Evolutionary conservation across 208 protist species (phyloP).

Genomic region (Entamoeba invadens): DNA sequence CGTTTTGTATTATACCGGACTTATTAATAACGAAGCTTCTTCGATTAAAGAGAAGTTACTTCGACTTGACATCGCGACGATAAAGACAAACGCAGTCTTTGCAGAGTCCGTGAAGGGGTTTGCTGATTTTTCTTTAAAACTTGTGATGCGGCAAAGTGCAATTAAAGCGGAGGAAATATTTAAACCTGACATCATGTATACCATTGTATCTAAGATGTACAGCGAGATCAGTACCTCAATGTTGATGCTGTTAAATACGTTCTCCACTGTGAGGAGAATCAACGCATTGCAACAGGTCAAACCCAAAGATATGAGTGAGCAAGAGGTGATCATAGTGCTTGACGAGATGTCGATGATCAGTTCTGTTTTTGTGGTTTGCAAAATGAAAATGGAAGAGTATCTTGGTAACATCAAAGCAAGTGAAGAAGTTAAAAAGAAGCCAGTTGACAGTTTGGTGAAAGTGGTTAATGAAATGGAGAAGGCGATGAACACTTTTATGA

Average conservation of each 20-base stretch:
- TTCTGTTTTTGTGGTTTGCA: not conserved
- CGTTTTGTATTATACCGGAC: not conserved
- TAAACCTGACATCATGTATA: not conserved
- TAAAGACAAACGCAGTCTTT: not conserved
- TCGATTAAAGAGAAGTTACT: not conserved
- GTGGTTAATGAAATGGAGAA: not conserved
- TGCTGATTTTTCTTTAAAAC: not conserved
- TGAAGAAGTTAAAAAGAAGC: not conserved
- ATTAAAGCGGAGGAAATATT: not conserved
- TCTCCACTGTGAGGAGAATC: not conserved
- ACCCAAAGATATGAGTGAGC: not conserved
- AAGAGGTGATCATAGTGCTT: not conserved
- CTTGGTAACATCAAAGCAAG: not conserved
- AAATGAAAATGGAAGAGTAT: not conserved
- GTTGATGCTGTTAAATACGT: not conserved
- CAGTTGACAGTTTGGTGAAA: not conserved
- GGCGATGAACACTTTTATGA: not conserved
- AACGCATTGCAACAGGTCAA: not conserved
- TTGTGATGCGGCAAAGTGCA: not conserved
- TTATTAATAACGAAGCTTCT: not conserved
- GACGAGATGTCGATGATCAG: not conserved
- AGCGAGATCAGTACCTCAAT: not conserved
- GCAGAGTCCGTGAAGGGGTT: not conserved
- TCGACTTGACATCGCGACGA: not conserved
- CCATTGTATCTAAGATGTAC: not conserved